Evolutionary conservation across 768 basidiomycete genomes (phyloP).

Genomic region (Cystobasidiopsis lactophilus): DNA sequence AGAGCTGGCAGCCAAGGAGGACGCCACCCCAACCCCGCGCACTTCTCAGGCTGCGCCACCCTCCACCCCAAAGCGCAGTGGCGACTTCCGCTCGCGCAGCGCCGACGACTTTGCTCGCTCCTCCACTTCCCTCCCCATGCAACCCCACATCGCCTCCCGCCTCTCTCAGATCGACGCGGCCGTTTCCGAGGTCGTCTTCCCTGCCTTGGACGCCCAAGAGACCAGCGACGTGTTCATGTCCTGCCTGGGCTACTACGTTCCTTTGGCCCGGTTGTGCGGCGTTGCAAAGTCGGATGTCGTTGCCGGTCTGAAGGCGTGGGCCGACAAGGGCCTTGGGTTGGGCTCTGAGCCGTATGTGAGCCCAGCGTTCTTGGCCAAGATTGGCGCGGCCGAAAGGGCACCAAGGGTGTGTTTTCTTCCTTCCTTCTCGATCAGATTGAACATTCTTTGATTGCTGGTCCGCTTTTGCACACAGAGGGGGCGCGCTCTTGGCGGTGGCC

Average conservation of each 20-base stretch:
- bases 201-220: constrained; percentile 19
- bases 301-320: constrained; percentile 42
- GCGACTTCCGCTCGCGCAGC: not conserved
- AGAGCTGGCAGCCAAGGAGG: constrained; percentile 32
- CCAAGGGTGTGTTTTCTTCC: not conserved
- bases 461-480: too few relatives aligned
- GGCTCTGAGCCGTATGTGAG: constrained; percentile 34
- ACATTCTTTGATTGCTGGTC: not conserved
- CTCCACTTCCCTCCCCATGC: constrained; percentile 8
- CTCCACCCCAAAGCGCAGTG: not conserved
- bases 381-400: constrained; percentile 21
- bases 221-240: constrained; percentile 42
- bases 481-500: too few relatives aligned
- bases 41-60: not conserved
- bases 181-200: constrained; percentile 15
- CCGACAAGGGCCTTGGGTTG: constrained; percentile 36
- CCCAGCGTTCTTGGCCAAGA: constrained; percentile 29
- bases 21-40: constrained; percentile 26
- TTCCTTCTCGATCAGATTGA: not conserved
- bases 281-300: constrained; percentile 30
- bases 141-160: constrained; percentile 12
- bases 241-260: constrained; percentile 48
- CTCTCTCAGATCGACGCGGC: constrained; percentile 19
- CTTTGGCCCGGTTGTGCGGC: constrained; percentile 33
- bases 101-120: too few relatives aligned